phyloP scores from a whole-genome alignment of 2,329 filamentous ascomycete genomes.

The Parasarocladium wereldwijsianum region DNA sequence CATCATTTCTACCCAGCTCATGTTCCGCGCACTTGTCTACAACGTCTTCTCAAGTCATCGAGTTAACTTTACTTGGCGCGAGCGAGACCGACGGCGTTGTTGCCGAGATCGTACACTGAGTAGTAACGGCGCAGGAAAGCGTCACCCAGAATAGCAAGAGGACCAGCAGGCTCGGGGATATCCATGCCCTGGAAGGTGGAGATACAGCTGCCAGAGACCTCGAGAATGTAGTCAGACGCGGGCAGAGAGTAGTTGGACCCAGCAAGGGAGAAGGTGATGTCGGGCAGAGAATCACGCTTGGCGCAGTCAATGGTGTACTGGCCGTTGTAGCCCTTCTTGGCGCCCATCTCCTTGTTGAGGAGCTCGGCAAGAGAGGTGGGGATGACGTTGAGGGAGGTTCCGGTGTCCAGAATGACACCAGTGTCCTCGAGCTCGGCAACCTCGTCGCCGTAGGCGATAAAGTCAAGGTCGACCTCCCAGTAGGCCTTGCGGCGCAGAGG shows the following conservation, averaged over 20 bases:
- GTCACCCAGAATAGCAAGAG: conserved; percentile 88
- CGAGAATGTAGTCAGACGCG: conserved; percentile 86
- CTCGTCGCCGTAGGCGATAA: conserved; percentile 77
- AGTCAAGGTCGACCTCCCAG: conserved; percentile 96
- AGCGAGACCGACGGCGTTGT: conserved; percentile 77
- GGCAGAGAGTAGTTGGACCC: conserved; percentile 89
- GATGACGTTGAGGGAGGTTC: conserved; percentile 92
- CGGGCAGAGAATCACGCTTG: conserved; percentile 70
- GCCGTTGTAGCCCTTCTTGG: conserved; percentile 94
- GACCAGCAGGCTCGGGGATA: conserved; percentile 73
- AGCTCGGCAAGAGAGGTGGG: conserved; percentile 86
- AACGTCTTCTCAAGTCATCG: not conserved
- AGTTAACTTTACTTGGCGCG: conserved; percentile 46
- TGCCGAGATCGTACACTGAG: conserved; percentile 91
- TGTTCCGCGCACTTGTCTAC: not conserved
- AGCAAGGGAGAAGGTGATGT: conserved; percentile 78
- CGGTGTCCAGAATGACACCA: conserved; percentile 94
- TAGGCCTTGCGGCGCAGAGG: conserved; percentile 97
- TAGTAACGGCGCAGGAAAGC: conserved; percentile 77
- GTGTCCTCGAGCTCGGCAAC: conserved; percentile 85
- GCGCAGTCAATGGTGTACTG: conserved; percentile 90
- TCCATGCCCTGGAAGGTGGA: conserved; percentile 97
- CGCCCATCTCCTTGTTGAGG: conserved; percentile 92
- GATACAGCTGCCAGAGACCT: conserved; percentile 90
- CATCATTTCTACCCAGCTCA: too few species aligned